Evolutionary conservation across 129 eudicot species (phyloP).

Genomic region (Centaurea solstitialis): DNA sequence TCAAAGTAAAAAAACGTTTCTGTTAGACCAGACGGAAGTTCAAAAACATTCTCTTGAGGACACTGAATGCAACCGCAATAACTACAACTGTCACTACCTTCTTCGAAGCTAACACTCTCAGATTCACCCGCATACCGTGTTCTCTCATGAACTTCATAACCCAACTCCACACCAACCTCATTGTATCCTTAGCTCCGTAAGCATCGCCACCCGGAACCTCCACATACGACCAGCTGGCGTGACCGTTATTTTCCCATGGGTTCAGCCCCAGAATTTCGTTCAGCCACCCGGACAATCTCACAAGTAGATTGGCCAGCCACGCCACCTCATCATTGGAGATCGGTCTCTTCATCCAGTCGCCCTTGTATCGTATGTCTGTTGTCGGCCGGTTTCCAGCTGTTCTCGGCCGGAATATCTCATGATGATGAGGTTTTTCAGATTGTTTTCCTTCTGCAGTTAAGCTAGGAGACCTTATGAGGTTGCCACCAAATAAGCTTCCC

Average conservation of each 20-base stretch:
- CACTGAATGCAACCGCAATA: slow-evolving; percentile 34
- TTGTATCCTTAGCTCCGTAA: slow-evolving; percentile 40
- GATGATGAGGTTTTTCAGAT: slow-evolving; percentile 40
- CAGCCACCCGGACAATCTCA: slow-evolving; percentile 60
- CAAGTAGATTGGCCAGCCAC: slow-evolving; percentile 83
- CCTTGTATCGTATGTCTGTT: slow-evolving; percentile 60
- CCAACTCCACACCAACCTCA: slow-evolving; percentile 48
- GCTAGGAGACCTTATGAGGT: slow-evolving; percentile 28
- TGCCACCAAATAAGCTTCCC: slow-evolving; percentile 64
- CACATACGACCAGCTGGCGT: slow-evolving; percentile 46
- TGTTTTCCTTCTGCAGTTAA: slow-evolving; percentile 33
- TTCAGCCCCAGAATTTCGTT: slow-evolving; percentile 66
- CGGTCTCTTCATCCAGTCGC: slow-evolving; percentile 94
- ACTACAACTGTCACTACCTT: slow-evolving; percentile 57
- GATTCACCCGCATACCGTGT: slow-evolving; percentile 77
- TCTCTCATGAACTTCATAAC: slow-evolving; percentile 54
- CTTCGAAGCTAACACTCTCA: slow-evolving; percentile 82
- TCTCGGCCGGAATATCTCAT: slow-evolving; percentile 75
- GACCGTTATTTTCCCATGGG: slow-evolving; percentile 27
- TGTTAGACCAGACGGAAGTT: slow-evolving; percentile 8
- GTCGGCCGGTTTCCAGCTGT: slow-evolving; percentile 44
- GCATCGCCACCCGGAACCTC: slow-evolving; percentile 54
- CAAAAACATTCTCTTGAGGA: slow-evolving; percentile 50
- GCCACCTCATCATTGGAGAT: slow-evolving; percentile 81
- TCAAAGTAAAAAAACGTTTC: not conserved